Percentiles rank a stretch among this genome's conserved stretches.
Evolutionary conservation across 2,329 filamentous ascomycete species (phyloP).

Genomic region (Dactylonectria estremocensis): DNA sequence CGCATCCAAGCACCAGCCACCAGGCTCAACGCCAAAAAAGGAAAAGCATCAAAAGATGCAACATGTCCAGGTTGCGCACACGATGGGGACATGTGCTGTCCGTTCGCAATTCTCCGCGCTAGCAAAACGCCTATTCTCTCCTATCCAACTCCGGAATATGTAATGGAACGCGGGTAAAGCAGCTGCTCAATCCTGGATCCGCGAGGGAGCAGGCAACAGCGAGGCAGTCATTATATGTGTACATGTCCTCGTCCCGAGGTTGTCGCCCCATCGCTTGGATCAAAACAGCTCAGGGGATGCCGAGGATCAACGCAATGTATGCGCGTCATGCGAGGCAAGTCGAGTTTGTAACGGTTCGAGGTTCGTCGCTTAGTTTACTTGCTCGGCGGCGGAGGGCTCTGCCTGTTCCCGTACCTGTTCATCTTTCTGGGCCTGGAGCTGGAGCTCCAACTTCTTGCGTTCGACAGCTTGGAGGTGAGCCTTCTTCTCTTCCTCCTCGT

Average conservation of each 20-base stretch:
- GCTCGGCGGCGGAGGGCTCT: constrained; percentile 22
- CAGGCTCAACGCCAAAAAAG: constrained; percentile 3
- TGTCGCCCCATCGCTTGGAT: neutral
- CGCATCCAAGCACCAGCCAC: constrained; percentile 2
- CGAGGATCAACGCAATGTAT: neutral
- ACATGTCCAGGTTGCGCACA: neutral
- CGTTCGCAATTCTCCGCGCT: constrained; percentile 1
- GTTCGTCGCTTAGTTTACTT: neutral
- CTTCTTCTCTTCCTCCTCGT: constrained; percentile 46
- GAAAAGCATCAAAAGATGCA: neutral
- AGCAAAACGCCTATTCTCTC: constrained; percentile 12
- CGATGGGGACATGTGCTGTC: neutral
- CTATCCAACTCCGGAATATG: constrained; percentile 28
- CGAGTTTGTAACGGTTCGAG: neutral
- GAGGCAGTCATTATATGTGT: constrained; percentile 9
- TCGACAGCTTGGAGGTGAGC: constrained; percentile 45
- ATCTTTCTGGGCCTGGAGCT: neutral
- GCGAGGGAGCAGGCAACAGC: neutral
- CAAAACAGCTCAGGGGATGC: neutral
- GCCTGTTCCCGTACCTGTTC: no score
- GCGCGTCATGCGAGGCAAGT: neutral
- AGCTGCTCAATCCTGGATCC: constrained; percentile 17
- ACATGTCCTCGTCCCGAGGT: neutral
- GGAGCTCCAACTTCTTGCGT: constrained; percentile 46
- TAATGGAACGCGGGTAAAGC: constrained; percentile 11